Evolutionary conservation across 2,329 filamentous ascomycete species (phyloP), one percentile per base, ranked within the genome.

Genomic region (Aspergillus sp.): DNA sequence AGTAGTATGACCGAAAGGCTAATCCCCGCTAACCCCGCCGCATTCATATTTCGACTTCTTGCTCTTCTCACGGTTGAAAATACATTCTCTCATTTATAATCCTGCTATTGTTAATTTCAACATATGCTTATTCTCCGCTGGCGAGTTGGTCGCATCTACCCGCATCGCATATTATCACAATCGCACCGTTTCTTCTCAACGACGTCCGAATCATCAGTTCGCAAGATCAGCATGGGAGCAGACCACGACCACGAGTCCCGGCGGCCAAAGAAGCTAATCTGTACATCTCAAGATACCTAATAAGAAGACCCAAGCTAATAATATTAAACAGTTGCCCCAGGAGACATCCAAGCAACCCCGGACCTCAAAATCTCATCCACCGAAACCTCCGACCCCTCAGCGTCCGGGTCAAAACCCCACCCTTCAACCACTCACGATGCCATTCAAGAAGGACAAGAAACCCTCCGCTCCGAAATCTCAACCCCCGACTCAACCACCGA

Each of bases 231-330:
- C 19, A 7, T 52, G 15, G 47, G 52, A 20, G 6, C 20, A 7
- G 41, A 47, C 10, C n/a, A 44, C 22, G 51, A 58, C 25, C 48
- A 47, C 48, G 45, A 54, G 9, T 49, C 48, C 10, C 51, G 59
- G 42, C 66, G 66, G 37, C 68, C 68, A 22, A 70, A 69, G 58
- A 69, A 68, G 51, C 57, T 71, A 22, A 70, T 71, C 47, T 71
- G 68, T 70, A 64, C 22, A 60, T 57, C 10, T 6, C 10, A 19
- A 27, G 7, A 17, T 2, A 17, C 7, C 13, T 7, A 37, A 15
- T n/a, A 37, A 37, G 5, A n/a, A n/a, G 4, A 17, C 1, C 7
- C 13, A 37, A 6, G 13, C 13, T 17, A 37, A 37, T 5, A 15
- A 37, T 19, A 22, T n/a, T 7, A 37, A 22, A 13, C 52, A 72